Percentiles rank a stretch among this genome's conserved stretches.
Conservation (phyloP, 257 asterid species). For the Lycium barbarum region DNA sequence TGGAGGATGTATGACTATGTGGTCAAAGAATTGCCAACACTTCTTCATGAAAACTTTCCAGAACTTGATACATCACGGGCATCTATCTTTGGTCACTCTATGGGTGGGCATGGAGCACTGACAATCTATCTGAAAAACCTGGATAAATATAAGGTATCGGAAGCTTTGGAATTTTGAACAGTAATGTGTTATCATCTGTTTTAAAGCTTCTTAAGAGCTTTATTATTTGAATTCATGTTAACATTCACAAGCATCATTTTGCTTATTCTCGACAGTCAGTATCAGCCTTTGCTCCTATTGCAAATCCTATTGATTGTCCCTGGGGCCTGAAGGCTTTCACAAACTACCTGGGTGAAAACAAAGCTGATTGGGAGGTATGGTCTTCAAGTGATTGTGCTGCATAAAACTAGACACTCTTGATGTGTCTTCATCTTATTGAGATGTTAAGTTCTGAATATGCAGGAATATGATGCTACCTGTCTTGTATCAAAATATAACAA, state of each 20-base stretch:
- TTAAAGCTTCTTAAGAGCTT: background rate
- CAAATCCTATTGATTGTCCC: constrained; percentile 81
- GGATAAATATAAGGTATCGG: constrained; percentile 85
- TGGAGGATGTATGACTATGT: constrained; percentile 97
- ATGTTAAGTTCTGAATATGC: constrained; percentile 38
- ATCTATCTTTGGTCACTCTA: constrained; percentile 93
- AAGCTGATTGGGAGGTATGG: constrained; percentile 91
- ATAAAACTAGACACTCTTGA: background rate
- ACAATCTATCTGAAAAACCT: constrained; percentile 88
- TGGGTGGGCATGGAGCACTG: constrained; percentile 99
- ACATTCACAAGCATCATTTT: constrained; percentile 14
- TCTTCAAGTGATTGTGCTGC: constrained; percentile 26
- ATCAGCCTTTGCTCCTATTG: constrained; percentile 90
- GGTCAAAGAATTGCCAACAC: constrained; percentile 91
- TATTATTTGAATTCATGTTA: background rate
- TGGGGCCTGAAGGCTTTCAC: constrained; percentile 99
- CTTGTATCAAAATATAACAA: constrained; percentile 69
- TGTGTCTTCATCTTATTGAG: background rate
- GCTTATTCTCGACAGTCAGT: constrained; percentile 63
- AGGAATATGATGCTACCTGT: constrained; percentile 92
- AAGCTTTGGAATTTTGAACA: background rate
- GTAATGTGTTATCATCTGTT: background rate
- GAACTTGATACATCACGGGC: constrained; percentile 88
- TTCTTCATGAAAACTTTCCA: constrained; percentile 75
- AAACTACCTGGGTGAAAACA: constrained; percentile 84